These are phyloP conservation scores for Boeremia exigua DNA, from an alignment of 2,329 filamentous ascomycete genomes.

Conservation along the genomic window DNA sequence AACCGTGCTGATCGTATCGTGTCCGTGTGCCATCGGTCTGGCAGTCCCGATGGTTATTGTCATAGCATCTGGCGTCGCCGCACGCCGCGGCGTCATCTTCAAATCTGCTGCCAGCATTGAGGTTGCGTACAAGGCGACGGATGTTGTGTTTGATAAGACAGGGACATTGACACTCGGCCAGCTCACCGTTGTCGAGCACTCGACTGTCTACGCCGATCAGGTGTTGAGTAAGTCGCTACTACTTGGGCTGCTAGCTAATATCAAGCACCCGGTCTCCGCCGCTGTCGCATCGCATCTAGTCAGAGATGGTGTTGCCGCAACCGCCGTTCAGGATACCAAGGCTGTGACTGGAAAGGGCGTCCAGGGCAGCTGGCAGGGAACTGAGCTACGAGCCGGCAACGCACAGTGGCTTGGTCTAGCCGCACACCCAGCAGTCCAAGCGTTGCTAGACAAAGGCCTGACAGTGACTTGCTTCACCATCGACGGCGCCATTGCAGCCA, in stretches of 20 bases:
- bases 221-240: slow-evolving; percentile 25
- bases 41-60: slow-evolving; percentile 81
- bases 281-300: slow-evolving; percentile 55
- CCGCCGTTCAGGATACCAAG: slow-evolving; percentile 29
- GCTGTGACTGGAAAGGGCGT: slow-evolving; percentile 54
- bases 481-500: slow-evolving; percentile 48
- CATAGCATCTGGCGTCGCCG: slow-evolving; percentile 71
- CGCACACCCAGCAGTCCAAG: slow-evolving; percentile 53
- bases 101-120: slow-evolving; percentile 70
- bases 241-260: slow-evolving; percentile 51
- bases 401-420: slow-evolving; percentile 54
- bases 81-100: slow-evolving; percentile 71
- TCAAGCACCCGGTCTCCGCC: slow-evolving; percentile 60
- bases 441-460: slow-evolving; percentile 24
- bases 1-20: slow-evolving; percentile 75
- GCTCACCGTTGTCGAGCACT: slow-evolving; percentile 46
- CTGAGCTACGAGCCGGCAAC: slow-evolving; percentile 54
- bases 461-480: slow-evolving; percentile 62
- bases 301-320: slow-evolving; percentile 1
- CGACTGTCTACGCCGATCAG: slow-evolving; percentile 22
- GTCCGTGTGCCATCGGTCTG: slow-evolving; percentile 77
- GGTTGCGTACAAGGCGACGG: slow-evolving; percentile 51
- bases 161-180: slow-evolving; percentile 68
- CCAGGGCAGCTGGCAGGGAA: slow-evolving; percentile 44
- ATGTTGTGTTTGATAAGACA: too few species aligned